phyloP scores from a whole-genome alignment of 2,329 filamentous ascomycete species.

The Aspergillus niger region DNA sequence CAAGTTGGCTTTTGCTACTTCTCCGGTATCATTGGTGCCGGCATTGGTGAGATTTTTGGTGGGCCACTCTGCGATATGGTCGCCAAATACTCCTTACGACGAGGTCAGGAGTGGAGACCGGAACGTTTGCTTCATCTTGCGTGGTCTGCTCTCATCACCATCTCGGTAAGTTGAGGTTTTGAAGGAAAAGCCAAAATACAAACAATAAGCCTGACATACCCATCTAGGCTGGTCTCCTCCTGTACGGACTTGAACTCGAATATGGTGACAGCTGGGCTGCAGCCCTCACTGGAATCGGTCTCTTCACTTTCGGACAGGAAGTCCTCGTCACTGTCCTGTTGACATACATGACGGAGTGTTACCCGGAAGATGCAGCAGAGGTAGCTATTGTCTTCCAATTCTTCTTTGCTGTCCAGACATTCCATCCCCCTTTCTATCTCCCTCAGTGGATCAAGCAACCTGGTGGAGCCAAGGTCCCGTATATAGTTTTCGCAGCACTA shows the following conservation, averaged over 20 bases:
- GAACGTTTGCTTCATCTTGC: too few species aligned
- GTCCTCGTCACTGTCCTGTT: background rate
- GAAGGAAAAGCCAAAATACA: too few species aligned
- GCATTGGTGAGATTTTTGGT: background rate
- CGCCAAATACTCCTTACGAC: too few species aligned
- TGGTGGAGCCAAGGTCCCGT: background rate
- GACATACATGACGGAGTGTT: background rate
- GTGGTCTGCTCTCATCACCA: background rate
- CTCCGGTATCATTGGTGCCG: background rate
- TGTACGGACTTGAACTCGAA: background rate
- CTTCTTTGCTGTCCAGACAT: background rate
- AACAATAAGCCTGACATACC: too few species aligned
- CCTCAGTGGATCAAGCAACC: background rate
- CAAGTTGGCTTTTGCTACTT: background rate
- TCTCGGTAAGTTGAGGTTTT: background rate
- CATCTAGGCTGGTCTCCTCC: background rate
- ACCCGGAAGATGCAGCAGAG: background rate
- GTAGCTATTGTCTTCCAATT: background rate
- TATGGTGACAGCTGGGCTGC: background rate
- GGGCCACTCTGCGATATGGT: background rate
- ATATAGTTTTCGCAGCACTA: background rate
- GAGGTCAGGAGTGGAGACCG: too few species aligned
- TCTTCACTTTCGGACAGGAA: background rate
- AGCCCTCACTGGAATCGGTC: background rate
- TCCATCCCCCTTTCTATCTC: background rate